Conservation (phyloP, 768 basidiomycete species). For the Leccinum longicurvipes region DNA sequence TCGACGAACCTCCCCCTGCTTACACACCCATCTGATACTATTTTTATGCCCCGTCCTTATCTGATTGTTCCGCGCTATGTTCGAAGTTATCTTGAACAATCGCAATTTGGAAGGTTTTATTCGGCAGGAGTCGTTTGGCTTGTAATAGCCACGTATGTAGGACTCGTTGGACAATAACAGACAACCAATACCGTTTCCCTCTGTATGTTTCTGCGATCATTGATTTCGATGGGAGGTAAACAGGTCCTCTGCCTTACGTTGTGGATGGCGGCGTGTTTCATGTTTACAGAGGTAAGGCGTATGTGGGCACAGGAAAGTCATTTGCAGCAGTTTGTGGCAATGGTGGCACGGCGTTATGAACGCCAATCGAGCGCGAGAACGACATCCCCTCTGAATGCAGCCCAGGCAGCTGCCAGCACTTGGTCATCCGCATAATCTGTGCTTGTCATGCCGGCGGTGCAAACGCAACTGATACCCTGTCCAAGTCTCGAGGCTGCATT, state of each 20-base stretch:
- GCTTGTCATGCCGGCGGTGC: not conserved
- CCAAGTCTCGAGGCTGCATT: no score
- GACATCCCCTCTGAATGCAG: not conserved
- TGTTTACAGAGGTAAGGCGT: not conserved
- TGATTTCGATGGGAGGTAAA: not conserved
- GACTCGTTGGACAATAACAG: conserved; percentile 1
- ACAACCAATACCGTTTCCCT: not conserved
- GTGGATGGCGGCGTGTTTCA: not conserved
- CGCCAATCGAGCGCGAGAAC: not conserved
- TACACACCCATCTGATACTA: conserved; percentile 21
- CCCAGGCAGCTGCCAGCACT: no score
- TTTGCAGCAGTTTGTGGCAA: no score
- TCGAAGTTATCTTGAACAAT: not conserved
- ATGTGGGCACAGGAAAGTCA: not conserved
- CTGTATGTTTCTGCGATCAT: not conserved
- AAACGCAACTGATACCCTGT: not conserved
- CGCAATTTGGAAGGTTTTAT: not conserved
- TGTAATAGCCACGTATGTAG: conserved; percentile 2
- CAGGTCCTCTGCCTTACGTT: not conserved
- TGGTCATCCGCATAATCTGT: not conserved
- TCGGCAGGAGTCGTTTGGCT: not conserved
- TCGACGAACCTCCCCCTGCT: conserved; percentile 25
- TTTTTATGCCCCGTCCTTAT: not conserved
- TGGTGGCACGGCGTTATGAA: not conserved
- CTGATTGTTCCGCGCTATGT: not conserved